Evolutionary conservation across 768 basidiomycete species (phyloP), one percentile per base, ranked within the genome.

Genomic region (Cyclocybe aegerita): DNA sequence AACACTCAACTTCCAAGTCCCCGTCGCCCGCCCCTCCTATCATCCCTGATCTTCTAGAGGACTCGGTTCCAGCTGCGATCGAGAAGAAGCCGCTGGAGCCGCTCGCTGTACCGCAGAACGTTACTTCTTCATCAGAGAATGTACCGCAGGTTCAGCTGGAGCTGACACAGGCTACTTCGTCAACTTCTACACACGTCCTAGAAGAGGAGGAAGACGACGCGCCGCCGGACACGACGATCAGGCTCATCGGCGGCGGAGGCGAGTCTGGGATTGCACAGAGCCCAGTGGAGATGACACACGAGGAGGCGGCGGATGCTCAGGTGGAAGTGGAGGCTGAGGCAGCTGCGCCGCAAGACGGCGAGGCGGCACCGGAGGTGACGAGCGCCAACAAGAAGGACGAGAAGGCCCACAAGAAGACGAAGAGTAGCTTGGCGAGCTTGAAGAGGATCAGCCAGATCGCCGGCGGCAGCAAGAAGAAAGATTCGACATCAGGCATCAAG

Each of bases 181-280:
- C 45, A 4, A 40, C 30, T 12, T 11, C 42, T 49, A 23, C 39
- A 2, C n/a, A 14, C 47, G 11, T 14, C 8, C 33, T 49, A 16
- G 52, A 53, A 15, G 30, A 46, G 37, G 50, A 49, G 10, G 43
- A 49, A 7, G 53, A 48, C 6, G 44, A 54, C 9, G 55, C 55
- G 23, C 58, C 64, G 15, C 60, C 72, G 14, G 72, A 74, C 40
- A 67, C 73, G 9, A 82, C 80, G 9, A 74, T 86, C 45, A 79
- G 81, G 39, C 63, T 86, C 10, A 76, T 86, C n/a, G 84, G 82
- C 14, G 79, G 75, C 2, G 77, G 78, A 14, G 80, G 80, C 12
- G 65, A 70, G 16, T 61, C 69, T 30, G 81, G 81, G 15, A 51
- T 62, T 12, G 64, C 64, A 5, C 35, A 56, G 49, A 47, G 42